Evolutionary conservation across 768 basidiomycete species (phyloP), one percentile per base, ranked within the genome.

Genomic region (Amylocystis lapponica): DNA sequence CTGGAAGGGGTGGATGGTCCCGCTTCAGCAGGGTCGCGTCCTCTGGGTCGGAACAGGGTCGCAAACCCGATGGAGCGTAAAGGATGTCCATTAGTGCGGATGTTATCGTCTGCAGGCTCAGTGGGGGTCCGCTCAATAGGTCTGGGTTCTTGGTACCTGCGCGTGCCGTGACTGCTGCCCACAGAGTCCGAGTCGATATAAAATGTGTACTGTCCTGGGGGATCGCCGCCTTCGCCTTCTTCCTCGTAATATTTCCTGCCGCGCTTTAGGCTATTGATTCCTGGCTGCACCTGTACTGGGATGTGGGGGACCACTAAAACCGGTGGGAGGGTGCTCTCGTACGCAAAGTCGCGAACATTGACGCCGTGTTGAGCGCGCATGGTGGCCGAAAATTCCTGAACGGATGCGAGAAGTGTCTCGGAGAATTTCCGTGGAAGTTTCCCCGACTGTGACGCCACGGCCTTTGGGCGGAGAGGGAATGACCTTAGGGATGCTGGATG

Each of bases 241-340:
- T 55, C 64, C 4, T 48, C 50, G 56, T 62, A 62, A n/a, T n/a
- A n/a, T 49, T 43, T 36, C 29, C 55, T 50, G 19, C 52, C 47
- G 37, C 75, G 72, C 45, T 71, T 73, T 36, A 66, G 56, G 13
- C 58, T 39, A 38, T 61, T 54, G 46, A 63, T 47, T 39, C 62
- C 53, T 45, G 75, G 75, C 50, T 74, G 77, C 16, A 72, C 61
- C 55, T 76, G 79, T 17, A 71, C 45, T 5, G 45, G 69, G 11
- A 64, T 56, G 16, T 68, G 68, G 14, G 67, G 70, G 20, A 76
- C 72, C 2, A 79, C 68, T 23, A 64, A 66, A 30, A 86, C 70
- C 8, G 79, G 78, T 2, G 83, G 81, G 35, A 85, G 64, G 21
- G 65, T 78, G 62, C 70, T 80, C 60, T 84, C 81, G 64, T 79